phyloP scores from a whole-genome alignment of 2,329 filamentous ascomycete species.

The Penicillium sp. region DNA sequence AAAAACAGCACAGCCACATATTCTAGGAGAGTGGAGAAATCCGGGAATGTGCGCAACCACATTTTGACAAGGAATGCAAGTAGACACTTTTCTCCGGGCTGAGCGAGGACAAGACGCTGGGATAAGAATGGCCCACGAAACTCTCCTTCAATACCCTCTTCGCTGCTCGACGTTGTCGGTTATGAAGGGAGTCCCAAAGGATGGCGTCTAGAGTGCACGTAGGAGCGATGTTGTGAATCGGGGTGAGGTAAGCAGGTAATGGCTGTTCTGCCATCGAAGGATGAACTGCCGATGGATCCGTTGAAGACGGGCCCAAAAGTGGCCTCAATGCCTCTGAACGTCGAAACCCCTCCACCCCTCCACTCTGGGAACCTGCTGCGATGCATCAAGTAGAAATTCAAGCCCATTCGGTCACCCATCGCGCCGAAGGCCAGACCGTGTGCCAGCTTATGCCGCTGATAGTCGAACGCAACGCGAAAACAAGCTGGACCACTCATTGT shows the following conservation, averaged over 20 bases:
- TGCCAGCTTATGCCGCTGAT: slow-evolving; percentile 36
- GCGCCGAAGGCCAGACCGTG: slow-evolving; percentile 53
- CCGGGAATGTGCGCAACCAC: slow-evolving; percentile 78
- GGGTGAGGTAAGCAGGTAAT: too few species aligned
- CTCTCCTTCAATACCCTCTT: slow-evolving; percentile 57
- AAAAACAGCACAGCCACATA: slow-evolving; percentile 71
- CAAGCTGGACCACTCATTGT: too few species aligned
- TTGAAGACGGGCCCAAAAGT: slow-evolving; percentile 28
- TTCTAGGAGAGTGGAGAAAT: slow-evolving; percentile 68
- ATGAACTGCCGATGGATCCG: too few species aligned
- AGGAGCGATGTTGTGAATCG: slow-evolving; percentile 37
- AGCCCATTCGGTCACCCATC: slow-evolving; percentile 56
- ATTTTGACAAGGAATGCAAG: slow-evolving; percentile 69
- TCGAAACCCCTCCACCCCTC: too few species aligned
- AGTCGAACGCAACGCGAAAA: slow-evolving; percentile 35
- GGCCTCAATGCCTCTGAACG: too few species aligned
- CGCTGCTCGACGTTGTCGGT: slow-evolving; percentile 56
- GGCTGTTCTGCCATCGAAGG: too few species aligned
- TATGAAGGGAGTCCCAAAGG: slow-evolving; percentile 68
- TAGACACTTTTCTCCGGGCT: slow-evolving; percentile 57
- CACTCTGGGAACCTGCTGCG: slow-evolving; percentile 47
- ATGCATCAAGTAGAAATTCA: slow-evolving; percentile 64
- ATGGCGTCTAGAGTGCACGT: slow-evolving; percentile 71
- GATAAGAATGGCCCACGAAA: slow-evolving; percentile 67
- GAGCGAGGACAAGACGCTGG: slow-evolving; percentile 67